Evolutionary conservation across 306 rosid species (phyloP), one percentile per base, ranked within the genome.

Genomic region (Quercus dentata): DNA sequence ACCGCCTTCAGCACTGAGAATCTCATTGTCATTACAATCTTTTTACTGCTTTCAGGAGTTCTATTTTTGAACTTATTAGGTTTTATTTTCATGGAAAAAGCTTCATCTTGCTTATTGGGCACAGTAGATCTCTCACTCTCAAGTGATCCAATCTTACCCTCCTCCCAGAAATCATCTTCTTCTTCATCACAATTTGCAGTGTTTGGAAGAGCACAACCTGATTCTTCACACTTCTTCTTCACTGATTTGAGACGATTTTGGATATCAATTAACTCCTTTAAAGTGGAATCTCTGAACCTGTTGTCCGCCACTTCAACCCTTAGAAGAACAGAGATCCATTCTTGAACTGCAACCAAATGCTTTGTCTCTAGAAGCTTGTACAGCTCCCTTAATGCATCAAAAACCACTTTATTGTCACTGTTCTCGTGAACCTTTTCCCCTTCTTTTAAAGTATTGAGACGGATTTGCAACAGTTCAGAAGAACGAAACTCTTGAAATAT

Each of bases 111-210:
- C 35, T 69, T 81, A 31, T 46, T 72, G 52, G 74, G 77, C 44
- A 28, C 69, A 70, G 21, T 35, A 23, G 89, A 74, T 5, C 56
- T 64, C 71, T 27, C 23, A 73, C 46, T 82, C 80, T 80, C 81
- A 52, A 54, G 56, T 62, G 88, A 52, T 74, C 30, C 83, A 54
- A 76, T 80, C 78, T 77, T 82, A 74, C 91, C 93, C 76, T 91
- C 98, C 84, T 92, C 98, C 99, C 99, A 95, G 85, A 95, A 88
- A 74, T 89, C 97, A 78, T 86, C 84, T 14, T 94, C 90, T 74
- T 87, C 81, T 58, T 65, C 92, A 0, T 85, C 88, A 2, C 52
- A 79, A 81, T 85, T 90, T 64, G 85, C 79, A 61, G 74, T 71
- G 65, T 58, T 88, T 78, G 54, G 52, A 84, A 91, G 79, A 74